Conservation (phyloP, 768 basidiomycete genomes). For the Piloderma croceum region DNA sequence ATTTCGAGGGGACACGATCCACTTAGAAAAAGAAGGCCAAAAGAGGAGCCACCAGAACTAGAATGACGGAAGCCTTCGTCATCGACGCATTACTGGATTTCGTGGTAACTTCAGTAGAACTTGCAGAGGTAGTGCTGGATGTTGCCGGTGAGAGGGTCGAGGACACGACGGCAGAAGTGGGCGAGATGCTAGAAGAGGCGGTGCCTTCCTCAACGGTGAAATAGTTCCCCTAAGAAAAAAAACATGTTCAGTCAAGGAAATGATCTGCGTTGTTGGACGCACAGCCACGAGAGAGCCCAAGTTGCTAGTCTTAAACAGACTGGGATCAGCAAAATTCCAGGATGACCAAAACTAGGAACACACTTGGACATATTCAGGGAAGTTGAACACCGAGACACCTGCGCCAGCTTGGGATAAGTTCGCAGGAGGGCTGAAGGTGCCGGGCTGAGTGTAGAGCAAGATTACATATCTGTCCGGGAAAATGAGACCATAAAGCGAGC, state of each 20-base stretch:
- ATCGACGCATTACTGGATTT: too few relatives aligned
- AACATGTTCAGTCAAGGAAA: neutral
- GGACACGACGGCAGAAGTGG: constrained; percentile 62
- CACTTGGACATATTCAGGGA: constrained; percentile 54
- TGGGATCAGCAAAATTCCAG: neutral
- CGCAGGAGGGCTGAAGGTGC: constrained; percentile 54
- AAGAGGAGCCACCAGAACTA: too few relatives aligned
- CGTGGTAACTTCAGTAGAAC: too few relatives aligned
- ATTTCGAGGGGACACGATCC: too few relatives aligned
- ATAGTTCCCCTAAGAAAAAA: constrained; percentile 50
- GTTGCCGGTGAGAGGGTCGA: constrained; percentile 40
- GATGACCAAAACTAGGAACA: constrained; percentile 9
- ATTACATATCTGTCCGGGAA: constrained; percentile 53
- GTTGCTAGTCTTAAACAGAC: constrained; percentile 36
- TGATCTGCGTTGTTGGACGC: constrained; percentile 16
- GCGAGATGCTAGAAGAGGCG: constrained; percentile 42
- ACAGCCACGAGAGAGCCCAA: constrained; percentile 62
- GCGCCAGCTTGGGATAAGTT: constrained; percentile 45
- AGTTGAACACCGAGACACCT: constrained; percentile 50
- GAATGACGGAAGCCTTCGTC: too few relatives aligned
- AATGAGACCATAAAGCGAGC: neutral
- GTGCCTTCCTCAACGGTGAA: constrained; percentile 68
- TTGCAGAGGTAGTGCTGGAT: neutral
- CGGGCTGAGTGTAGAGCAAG: constrained; percentile 59
- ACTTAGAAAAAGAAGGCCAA: too few relatives aligned